A percentile compares a stretch with the other conserved stretches of the same genome.
Evolutionary conservation across 2,329 filamentous ascomycete species (phyloP).

Genomic region (Pyrenophora teres): DNA sequence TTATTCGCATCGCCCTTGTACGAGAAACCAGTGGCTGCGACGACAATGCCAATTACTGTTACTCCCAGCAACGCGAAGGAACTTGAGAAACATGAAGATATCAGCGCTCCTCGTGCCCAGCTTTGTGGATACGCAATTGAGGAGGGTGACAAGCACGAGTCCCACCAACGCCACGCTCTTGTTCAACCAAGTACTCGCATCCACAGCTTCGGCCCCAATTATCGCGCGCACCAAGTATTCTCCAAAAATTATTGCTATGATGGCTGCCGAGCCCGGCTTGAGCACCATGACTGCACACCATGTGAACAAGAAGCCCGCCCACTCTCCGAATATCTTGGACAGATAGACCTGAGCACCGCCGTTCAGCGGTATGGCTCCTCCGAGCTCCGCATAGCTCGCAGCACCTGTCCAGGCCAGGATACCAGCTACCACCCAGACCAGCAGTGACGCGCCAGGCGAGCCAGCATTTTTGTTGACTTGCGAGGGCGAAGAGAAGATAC

Average conservation of each 20-base stretch:
- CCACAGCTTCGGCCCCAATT: conserved; percentile 82
- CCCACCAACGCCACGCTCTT: conserved; percentile 83
- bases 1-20: conserved; percentile 73
- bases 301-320: conserved; percentile 90
- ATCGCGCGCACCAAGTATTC: conserved; percentile 92
- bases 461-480: conserved; percentile 91
- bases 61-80: conserved; percentile 84
- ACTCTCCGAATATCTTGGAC: conserved; percentile 93
- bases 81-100: conserved; percentile 96
- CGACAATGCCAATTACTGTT: conserved; percentile 84
- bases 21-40: conserved; percentile 83
- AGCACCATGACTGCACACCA: conserved; percentile 95
- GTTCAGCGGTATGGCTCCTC: conserved; percentile 93
- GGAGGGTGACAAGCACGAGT: conserved; percentile 73
- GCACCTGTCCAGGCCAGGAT: conserved; percentile 94
- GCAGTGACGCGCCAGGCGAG: conserved; percentile 83
- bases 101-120: conserved; percentile 87
- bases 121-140: conserved; percentile 91
- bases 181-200: conserved; percentile 83
- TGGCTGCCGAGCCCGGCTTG: conserved; percentile 90
- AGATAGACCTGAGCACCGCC: conserved; percentile 93
- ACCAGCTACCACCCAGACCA: conserved; percentile 94
- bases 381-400: conserved; percentile 92
- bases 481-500: conserved; percentile 93
- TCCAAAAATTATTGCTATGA: conserved; percentile 96